Base-by-base conservation (phyloP, 257 asterid species). In the Nicotiana tomentosiformis region DNA sequence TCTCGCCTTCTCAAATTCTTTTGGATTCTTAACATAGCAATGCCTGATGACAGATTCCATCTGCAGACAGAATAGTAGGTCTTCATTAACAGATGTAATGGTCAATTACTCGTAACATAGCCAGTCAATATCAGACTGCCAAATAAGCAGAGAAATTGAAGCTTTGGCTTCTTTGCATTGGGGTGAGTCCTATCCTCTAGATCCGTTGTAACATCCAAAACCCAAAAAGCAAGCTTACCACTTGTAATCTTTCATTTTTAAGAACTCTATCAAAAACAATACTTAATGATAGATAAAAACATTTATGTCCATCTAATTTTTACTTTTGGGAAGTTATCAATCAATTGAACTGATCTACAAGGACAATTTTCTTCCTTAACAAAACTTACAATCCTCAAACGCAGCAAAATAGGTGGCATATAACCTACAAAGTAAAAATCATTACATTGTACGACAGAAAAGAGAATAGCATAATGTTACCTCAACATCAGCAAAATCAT, bases 11-110 rank as follows among this genome's bases (percentile, higher is more conserved):
- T 90, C 84, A 84, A 86, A 92, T 39, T 93, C 96, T 66, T 87
- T 88, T 1, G 97, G 98, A 83, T 81, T 87, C 96, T 92, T 90
- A 39, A 92, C 97, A 85, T 3, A 86, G 86, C 98, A 93, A 83
- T 92, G 99, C 86, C 99, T 86, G 76, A 95, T 91, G 76, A 92
- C 77, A 15, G 98, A 87, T 83, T 91, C 95, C 97, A 93, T 92
- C 99, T 94, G 83, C 87, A 86, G 33, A 72, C 78, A 85, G 79
- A 89, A 77, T 61, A 60, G 66, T 23, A 29, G 1, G 68, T 61
- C 2, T 14, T 72, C 18, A 46, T 46, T 72, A 46, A 72, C 37
- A 46, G 7, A 72, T 72, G 35, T 46, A 43, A 46, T 46, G 37
- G 39, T 72, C 37, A 20, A 29, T 37, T 37, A 2, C 78, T 46